phyloP scores from a whole-genome alignment of 129 eudicot species.

The Apium graveolens region DNA sequence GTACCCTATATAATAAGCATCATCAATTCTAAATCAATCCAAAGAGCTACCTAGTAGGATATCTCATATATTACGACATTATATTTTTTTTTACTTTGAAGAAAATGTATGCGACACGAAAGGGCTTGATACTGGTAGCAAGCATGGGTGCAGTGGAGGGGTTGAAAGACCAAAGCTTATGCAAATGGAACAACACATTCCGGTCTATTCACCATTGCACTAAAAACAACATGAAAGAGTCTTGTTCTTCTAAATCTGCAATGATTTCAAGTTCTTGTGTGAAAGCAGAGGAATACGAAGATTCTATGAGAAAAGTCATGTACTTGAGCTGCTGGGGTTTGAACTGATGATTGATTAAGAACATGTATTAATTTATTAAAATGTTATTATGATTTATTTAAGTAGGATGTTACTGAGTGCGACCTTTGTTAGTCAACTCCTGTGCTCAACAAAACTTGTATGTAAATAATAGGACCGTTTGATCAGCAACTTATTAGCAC shows the following conservation, averaged over 20 bases:
- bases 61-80: background rate
- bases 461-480: no score
- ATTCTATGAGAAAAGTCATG: conserved; percentile 27
- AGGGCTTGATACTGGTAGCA: conserved; percentile 37
- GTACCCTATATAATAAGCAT: background rate
- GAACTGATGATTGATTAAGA: background rate
- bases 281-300: conserved; percentile 8
- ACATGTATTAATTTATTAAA: no score
- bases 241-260: background rate
- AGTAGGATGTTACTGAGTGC: no score
- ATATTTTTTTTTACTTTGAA: background rate
- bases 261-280: background rate
- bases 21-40: background rate
- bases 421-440: no score
- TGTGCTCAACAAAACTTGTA: no score
- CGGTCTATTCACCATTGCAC: conserved; percentile 38
- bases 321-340: conserved; percentile 33
- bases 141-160: conserved; percentile 43
- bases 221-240: conserved; percentile 24
- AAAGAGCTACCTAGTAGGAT: background rate
- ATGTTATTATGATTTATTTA: no score
- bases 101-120: conserved; percentile 11
- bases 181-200: conserved; percentile 54
- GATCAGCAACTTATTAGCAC: no score
- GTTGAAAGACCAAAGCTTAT: conserved; percentile 9